phyloP scores from a whole-genome alignment of 768 basidiomycete genomes.

The Chalciporus chontae region DNA sequence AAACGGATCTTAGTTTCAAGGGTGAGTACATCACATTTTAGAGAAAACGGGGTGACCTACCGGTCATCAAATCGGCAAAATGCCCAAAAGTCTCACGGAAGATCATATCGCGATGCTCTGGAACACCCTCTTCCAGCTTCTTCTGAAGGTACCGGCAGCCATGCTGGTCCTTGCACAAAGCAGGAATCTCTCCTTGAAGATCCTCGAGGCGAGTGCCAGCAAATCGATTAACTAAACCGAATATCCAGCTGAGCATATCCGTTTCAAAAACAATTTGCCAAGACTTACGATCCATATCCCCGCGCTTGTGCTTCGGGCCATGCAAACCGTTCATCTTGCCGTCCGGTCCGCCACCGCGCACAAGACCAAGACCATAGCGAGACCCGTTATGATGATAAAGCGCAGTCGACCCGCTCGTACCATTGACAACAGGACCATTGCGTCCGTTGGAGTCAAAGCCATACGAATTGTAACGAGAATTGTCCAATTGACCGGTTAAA shows the following conservation, averaged over 20 bases:
- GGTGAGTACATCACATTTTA: constrained; percentile 2
- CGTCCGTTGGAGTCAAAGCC: constrained; percentile 50
- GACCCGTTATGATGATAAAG: constrained; percentile 75
- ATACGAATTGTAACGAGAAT: constrained; percentile 53
- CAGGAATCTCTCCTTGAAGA: constrained; percentile 89
- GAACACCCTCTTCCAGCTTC: constrained; percentile 93
- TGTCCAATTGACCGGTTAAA: constrained; percentile 48
- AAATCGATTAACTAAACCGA: constrained; percentile 82
- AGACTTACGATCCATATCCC: constrained; percentile 89
- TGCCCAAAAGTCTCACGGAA: constrained; percentile 98
- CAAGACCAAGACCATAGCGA: constrained; percentile 69
- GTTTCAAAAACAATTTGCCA: neutral
- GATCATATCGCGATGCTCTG: constrained; percentile 98
- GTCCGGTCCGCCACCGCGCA: constrained; percentile 55
- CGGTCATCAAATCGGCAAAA: constrained; percentile 98
- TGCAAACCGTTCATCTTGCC: constrained; percentile 87
- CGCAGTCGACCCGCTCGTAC: constrained; percentile 63
- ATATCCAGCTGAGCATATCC: neutral
- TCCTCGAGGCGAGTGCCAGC: constrained; percentile 95
- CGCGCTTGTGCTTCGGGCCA: constrained; percentile 92
- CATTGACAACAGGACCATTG: constrained; percentile 31
- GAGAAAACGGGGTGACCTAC: constrained; percentile 36
- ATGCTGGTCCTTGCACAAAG: constrained; percentile 97
- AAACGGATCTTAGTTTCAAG: constrained; percentile 71
- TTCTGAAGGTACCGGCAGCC: constrained; percentile 98